phyloP scores from a whole-genome alignment of 257 asterid species.

The Plantago ovata region DNA sequence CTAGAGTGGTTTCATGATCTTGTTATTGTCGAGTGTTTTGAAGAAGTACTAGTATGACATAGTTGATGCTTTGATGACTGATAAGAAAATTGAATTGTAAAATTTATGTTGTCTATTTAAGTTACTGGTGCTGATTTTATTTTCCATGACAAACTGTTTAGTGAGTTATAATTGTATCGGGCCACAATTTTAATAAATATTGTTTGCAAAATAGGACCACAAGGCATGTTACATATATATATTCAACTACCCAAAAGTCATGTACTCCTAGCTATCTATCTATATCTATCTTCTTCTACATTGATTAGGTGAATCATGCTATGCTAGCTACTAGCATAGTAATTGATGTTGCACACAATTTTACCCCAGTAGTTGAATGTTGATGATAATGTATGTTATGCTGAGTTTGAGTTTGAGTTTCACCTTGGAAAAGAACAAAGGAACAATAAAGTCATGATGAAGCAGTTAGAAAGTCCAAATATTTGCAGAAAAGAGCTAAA shows the following conservation, averaged over 20 bases:
- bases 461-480: background rate
- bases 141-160: background rate
- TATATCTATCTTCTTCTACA: too few species aligned
- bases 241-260: conserved; percentile 8
- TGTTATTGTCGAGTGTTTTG: too few species aligned
- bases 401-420: background rate
- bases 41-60: too few species aligned
- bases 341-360: too few species aligned
- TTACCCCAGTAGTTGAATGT: background rate
- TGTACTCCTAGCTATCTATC: too few species aligned
- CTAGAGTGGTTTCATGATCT: too few species aligned
- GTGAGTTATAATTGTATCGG: background rate
- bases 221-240: background rate
- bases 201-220: conserved; percentile 6
- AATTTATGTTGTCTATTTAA: too few species aligned
- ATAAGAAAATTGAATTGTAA: too few species aligned
- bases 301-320: background rate
- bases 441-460: too few species aligned
- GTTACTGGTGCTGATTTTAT: background rate
- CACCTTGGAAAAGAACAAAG: conserved; percentile 21
- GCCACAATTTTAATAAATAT: background rate
- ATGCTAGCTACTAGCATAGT: background rate
- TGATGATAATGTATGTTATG: background rate
- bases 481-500: conserved; percentile 20
- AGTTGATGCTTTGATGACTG: too few species aligned